A percentile compares a stretch with the other conserved stretches of the same genome.
Evolutionary conservation across 176 grass and related monocot species (phyloP).

Genomic region (Rhipidocladum racemiflorum): DNA sequence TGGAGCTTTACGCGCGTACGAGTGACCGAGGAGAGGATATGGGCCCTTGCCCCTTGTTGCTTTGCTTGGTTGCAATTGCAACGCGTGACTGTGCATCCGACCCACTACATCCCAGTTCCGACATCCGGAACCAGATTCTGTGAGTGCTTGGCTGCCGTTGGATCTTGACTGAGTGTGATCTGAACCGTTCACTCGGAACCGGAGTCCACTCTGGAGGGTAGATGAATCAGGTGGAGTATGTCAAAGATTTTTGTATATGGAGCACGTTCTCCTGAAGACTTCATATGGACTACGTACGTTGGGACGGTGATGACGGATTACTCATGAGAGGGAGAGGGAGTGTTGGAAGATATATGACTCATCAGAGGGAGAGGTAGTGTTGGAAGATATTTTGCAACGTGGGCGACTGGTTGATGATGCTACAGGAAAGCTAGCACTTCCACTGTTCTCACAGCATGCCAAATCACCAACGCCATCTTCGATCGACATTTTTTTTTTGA

Average conservation of each 20-base stretch:
- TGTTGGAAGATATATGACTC: too few relatives aligned
- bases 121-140: constrained; percentile 21
- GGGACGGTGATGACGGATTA: neutral
- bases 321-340: too few relatives aligned
- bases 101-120: neutral
- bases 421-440: neutral
- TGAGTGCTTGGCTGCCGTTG: neutral
- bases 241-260: neutral
- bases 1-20: neutral
- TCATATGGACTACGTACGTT: neutral
- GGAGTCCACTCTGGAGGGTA: neutral
- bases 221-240: neutral
- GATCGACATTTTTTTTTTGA: neutral
- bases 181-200: constrained; percentile 4
- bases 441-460: neutral
- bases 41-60: constrained; percentile 28
- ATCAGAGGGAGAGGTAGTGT: too few relatives aligned
- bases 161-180: neutral
- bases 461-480: neutral
- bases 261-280: neutral
- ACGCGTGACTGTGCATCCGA: neutral
- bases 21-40: constrained; percentile 25
- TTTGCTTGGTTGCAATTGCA: constrained; percentile 16
- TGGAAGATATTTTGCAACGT: neutral
- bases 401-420: neutral